A percentile compares a stretch with the other conserved stretches of the same genome.
Evolutionary conservation across 352 stramenopile genomes (phyloP).

Genomic region (Stephanocyclus meneghinianus): DNA sequence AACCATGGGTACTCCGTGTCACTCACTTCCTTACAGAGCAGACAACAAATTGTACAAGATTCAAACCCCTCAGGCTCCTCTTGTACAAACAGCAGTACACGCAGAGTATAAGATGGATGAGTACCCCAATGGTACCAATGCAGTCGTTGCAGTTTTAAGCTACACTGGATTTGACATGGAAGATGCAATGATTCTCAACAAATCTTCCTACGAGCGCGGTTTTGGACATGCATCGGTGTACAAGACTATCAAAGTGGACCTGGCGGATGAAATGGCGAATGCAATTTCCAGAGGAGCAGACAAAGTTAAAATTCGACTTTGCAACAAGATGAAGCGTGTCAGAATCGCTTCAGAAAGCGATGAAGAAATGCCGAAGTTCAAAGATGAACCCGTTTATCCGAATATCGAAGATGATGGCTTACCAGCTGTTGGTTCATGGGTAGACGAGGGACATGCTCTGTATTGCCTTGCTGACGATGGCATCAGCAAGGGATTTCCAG

Average conservation of each 20-base stretch:
- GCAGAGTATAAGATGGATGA: constrained; percentile 97
- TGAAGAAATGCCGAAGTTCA: constrained; percentile 46
- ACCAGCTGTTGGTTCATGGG: constrained; percentile 91
- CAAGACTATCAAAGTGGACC: constrained; percentile 96
- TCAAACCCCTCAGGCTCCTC: constrained; percentile 95
- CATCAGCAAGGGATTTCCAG: constrained; percentile 87
- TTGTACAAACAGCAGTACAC: constrained; percentile 96
- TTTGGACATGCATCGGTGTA: constrained; percentile 98
- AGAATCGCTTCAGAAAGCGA: constrained; percentile 57
- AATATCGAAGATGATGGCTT: constrained; percentile 94
- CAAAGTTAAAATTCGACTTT: constrained; percentile 88
- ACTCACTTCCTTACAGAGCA: constrained; percentile 92
- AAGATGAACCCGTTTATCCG: constrained; percentile 61
- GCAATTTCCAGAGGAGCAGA: constrained; percentile 81
- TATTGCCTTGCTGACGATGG: constrained; percentile 95
- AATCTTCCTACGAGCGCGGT: constrained; percentile 96
- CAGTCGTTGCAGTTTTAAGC: constrained; percentile 98
- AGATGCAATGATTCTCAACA: constrained; percentile 99
- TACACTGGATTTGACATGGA: constrained; percentile 97
- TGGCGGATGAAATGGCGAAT: constrained; percentile 79
- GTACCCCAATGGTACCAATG: constrained; percentile 98
- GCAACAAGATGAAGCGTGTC: constrained; percentile 86
- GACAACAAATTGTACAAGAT: constrained; percentile 99
- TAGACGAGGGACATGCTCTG: constrained; percentile 94
- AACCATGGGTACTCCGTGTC: constrained; percentile 98